Evolutionary conservation across 176 grass and related monocot species (phyloP).

Genomic region (Oryza glaberrima): DNA sequence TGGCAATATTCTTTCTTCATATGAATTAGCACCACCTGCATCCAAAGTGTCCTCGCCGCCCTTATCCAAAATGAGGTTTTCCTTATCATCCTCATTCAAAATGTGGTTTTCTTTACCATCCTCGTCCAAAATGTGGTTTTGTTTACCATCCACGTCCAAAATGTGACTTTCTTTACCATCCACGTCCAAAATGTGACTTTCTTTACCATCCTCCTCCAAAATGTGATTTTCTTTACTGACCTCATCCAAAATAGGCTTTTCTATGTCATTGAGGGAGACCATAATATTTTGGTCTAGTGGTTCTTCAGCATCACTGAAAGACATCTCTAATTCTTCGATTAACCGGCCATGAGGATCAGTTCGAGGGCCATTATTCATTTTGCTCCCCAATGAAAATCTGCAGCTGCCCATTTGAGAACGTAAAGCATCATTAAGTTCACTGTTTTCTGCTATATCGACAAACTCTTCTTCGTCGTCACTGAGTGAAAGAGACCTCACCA

Average conservation of each 20-base stretch:
- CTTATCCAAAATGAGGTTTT: constrained; percentile 13
- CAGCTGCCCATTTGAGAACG: constrained; percentile 39
- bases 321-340: constrained; percentile 69
- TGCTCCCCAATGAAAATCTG: constrained; percentile 36
- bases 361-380: constrained; percentile 32
- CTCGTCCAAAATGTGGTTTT: background rate
- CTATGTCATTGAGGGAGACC: background rate
- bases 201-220: background rate
- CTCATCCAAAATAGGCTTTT: background rate
- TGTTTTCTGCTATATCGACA: constrained; percentile 38
- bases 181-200: background rate
- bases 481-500: constrained; percentile 57
- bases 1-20: constrained; percentile 63
- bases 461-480: constrained; percentile 55
- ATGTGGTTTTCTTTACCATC: constrained; percentile 21
- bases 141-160: background rate
- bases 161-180: constrained; percentile 20
- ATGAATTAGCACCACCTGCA: constrained; percentile 48
- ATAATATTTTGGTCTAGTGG: constrained; percentile 18
- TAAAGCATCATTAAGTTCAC: constrained; percentile 52
- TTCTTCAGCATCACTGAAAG: constrained; percentile 52
- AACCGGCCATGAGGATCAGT: constrained; percentile 52
- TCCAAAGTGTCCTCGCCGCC: constrained; percentile 20
- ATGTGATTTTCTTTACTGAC: constrained; percentile 21
- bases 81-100: constrained; percentile 29